Evolutionary conservation across 1,284 basidiomycete genomes (phyloP), one percentile per base, ranked within the genome.

Genomic region (Cronartium ribicola): DNA sequence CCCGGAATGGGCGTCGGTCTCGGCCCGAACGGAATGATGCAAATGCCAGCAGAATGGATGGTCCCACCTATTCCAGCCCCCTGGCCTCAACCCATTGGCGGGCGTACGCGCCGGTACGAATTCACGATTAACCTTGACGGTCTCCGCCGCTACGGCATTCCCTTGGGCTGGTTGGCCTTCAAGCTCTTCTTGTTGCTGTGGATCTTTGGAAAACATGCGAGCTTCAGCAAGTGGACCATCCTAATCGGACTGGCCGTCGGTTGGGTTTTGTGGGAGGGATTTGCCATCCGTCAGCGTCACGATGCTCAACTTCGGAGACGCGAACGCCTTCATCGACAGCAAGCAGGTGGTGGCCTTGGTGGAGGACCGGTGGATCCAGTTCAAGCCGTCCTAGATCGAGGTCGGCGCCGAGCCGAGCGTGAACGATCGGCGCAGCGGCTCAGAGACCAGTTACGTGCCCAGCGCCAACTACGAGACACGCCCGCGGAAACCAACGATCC

Each of bases 61-160:
- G 22, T 66, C 17, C 39, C 29, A 29, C 70, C 64, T n/a, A 66
- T 60, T 59, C 63, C n/a, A 36, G 51, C 48, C 1, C 10, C 65
- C 13, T 73, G 70, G 70, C 70, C 55, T 40, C 64, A 73, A 20
- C n/a, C 29, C 11, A 63, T 51, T n/a, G 61, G 61, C 39, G 63
- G 63, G 14, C 48, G 72, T 22, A 64, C 66, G 13, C 64, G 72
- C 11, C 72, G 72, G 2, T 74, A 74, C 41, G 72, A 74, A 51
- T 74, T 80, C 70, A 77, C 78, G 44, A 78, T 80, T 76, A 79
- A 80, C 74, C 75, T 80, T 62, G 80, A 80, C 14, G 77, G 77
- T 11, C 66, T 80, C 43, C 36, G 77, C 4, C 75, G 78, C 1
- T 76, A 79, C 64, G 40, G 78, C 22, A 48, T 79, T 20, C 80